Conservation (phyloP, 768 basidiomycete genomes). For the Zangia roseola region DNA sequence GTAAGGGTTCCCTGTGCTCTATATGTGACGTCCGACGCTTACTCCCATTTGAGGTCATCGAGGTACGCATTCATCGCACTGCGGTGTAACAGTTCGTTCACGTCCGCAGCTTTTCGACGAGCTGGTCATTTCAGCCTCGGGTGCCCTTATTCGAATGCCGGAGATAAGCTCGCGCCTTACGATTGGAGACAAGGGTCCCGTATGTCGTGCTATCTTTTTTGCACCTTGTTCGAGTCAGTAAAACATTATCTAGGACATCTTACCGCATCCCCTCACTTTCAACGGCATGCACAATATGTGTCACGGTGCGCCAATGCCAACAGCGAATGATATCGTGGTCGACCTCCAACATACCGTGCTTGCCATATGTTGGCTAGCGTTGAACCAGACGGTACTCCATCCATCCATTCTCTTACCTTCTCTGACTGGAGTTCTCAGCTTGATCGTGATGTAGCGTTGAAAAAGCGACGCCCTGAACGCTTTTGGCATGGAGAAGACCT, state of each 20-base stretch:
- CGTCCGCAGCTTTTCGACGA: conserved; percentile 74
- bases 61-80: conserved; percentile 46
- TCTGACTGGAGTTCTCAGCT: conserved; percentile 45
- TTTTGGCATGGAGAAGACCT: conserved; percentile 76
- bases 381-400: conserved; percentile 71
- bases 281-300: conserved; percentile 48
- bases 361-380: conserved; percentile 81
- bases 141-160: conserved; percentile 67
- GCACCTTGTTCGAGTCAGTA: conserved; percentile 1
- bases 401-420: not conserved
- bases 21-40: conserved; percentile 5
- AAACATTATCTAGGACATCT: conserved; percentile 51
- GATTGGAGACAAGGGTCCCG: conserved; percentile 75
- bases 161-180: conserved; percentile 75
- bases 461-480: conserved; percentile 61
- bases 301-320: conserved; percentile 42
- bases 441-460: conserved; percentile 51
- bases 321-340: conserved; percentile 60
- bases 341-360: conserved; percentile 74
- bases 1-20: conserved; percentile 40
- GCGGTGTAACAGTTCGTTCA: conserved; percentile 12
- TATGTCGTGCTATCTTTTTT: conserved; percentile 34
- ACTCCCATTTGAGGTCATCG: conserved; percentile 55
- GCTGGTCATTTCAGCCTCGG: conserved; percentile 67
- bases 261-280: conserved; percentile 52